Conservation (phyloP, 2,329 filamentous ascomycete species). For the Pseudonectria foliicola region DNA sequence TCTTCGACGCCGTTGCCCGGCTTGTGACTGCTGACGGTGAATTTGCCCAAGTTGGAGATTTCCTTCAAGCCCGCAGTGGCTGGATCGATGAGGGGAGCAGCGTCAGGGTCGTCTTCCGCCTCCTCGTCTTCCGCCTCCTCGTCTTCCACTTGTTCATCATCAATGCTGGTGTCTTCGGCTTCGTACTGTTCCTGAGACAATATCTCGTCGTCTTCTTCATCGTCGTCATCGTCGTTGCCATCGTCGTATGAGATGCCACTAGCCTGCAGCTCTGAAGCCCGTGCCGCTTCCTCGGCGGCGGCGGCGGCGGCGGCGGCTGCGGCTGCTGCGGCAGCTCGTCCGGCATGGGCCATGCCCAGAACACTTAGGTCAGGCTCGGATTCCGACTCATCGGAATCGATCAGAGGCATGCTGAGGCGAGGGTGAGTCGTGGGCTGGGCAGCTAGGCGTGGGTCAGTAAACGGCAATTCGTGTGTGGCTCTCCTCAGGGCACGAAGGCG, state of each 20-base stretch:
- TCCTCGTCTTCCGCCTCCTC: constrained; percentile 32
- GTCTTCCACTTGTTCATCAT: constrained; percentile 29
- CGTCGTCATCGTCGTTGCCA: constrained; percentile 12
- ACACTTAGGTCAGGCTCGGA: constrained; percentile 32
- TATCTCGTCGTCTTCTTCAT: constrained; percentile 16
- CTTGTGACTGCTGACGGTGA: constrained; percentile 76
- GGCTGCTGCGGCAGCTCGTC: constrained; percentile 6
- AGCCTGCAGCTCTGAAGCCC: constrained; percentile 20
- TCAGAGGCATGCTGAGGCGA: constrained; percentile 30
- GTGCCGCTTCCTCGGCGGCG: no score
- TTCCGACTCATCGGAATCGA: constrained; percentile 29
- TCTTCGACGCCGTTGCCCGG: constrained; percentile 73
- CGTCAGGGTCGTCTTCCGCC: constrained; percentile 28
- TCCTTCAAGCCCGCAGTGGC: constrained; percentile 61
- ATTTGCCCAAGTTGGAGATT: constrained; percentile 76
- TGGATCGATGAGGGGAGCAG: constrained; percentile 42
- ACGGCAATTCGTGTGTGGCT: constrained; percentile 1
- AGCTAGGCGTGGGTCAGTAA: constrained; percentile 19
- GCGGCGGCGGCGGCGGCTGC: constrained; percentile 6
- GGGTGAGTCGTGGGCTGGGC: constrained; percentile 21
- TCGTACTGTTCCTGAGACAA: constrained; percentile 27
- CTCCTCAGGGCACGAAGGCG: constrained; percentile 1
- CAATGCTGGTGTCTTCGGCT: constrained; percentile 23
- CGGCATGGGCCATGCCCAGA: constrained; percentile 27
- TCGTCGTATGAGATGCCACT: constrained; percentile 25